These are phyloP conservation scores for Sarcocystis neurona DNA, from an alignment of 169 alveolate species.

Conservation along the genomic window DNA sequence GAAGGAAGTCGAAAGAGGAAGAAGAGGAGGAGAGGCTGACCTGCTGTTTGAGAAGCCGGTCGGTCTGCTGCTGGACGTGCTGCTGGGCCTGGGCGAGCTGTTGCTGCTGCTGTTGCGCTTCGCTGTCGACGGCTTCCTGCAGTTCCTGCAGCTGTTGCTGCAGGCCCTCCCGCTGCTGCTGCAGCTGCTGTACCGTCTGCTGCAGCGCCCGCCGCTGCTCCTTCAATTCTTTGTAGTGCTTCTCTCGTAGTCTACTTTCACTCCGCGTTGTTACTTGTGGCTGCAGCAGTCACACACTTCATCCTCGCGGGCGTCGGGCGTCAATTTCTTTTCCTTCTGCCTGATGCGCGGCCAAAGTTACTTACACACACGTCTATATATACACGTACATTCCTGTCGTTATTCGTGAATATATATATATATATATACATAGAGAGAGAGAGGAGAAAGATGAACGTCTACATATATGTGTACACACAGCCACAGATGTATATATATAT, in stretches of 20 bases:
- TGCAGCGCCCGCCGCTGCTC: not conserved
- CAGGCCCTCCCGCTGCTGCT: not conserved
- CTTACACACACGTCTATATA: too few species aligned
- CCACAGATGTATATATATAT: too few species aligned
- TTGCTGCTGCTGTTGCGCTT: not conserved
- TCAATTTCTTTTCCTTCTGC: too few species aligned
- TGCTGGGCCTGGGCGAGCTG: not conserved
- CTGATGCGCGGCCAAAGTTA: too few species aligned
- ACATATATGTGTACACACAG: too few species aligned
- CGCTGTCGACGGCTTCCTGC: not conserved
- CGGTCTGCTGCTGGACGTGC: not conserved
- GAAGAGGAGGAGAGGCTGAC: not conserved
- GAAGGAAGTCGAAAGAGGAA: not conserved
- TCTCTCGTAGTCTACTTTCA: constrained; percentile 24
- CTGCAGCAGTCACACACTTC: too few species aligned
- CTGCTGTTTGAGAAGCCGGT: not conserved
- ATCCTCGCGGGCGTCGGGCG: too few species aligned
- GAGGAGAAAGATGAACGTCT: too few species aligned
- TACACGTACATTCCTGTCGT: too few species aligned
- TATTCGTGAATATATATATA: too few species aligned
- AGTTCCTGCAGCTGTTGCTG: not conserved
- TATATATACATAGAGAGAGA: too few species aligned
- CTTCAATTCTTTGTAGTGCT: not conserved
- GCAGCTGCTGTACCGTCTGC: not conserved
- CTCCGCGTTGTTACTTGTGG: constrained; percentile 17